Conservation (phyloP, 108 stramenopile genomes). For the Epipyxis sp. region DNA sequence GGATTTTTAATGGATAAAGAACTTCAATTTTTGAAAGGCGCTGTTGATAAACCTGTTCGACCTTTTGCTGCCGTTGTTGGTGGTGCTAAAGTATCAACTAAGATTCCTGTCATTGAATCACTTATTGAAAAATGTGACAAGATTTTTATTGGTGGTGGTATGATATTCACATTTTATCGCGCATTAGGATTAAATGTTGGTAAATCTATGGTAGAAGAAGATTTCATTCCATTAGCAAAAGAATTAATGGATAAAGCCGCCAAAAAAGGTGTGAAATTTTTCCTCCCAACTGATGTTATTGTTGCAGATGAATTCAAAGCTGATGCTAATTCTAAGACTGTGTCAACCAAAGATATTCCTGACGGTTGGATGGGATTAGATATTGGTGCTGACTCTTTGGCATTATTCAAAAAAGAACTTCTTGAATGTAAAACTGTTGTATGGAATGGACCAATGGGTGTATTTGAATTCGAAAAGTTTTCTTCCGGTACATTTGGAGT, state of each 20-base stretch:
- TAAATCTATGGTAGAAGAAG: constrained; percentile 79
- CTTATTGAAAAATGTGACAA: constrained; percentile 90
- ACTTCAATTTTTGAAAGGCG: constrained; percentile 90
- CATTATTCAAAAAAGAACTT: constrained; percentile 73
- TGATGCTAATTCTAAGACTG: constrained; percentile 73
- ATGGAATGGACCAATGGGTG: constrained; percentile 99
- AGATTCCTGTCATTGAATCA: constrained; percentile 94
- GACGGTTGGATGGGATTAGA: constrained; percentile 98
- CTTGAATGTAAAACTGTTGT: constrained; percentile 78
- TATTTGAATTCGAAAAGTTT: constrained; percentile 91
- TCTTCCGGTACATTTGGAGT: constrained; percentile 77
- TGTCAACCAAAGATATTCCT: constrained; percentile 75
- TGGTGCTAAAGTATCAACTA: constrained; percentile 97
- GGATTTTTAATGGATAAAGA: constrained; percentile 87
- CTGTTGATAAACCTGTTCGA: constrained; percentile 86
- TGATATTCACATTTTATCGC: constrained; percentile 98
- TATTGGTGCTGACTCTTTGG: constrained; percentile 83
- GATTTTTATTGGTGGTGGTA: constrained; percentile 82
- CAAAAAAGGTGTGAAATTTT: constrained; percentile 85
- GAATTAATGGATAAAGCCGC: constrained; percentile 87
- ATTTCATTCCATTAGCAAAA: constrained; percentile 78
- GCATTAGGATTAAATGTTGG: constrained; percentile 86
- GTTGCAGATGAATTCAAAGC: constrained; percentile 82
- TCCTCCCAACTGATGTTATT: constrained; percentile 87
- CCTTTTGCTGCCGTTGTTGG: constrained; percentile 97